These are phyloP conservation scores for Gonapodya sp. DNA, from an alignment of 192 early-diverging fungal species.

Conservation along the genomic window DNA sequence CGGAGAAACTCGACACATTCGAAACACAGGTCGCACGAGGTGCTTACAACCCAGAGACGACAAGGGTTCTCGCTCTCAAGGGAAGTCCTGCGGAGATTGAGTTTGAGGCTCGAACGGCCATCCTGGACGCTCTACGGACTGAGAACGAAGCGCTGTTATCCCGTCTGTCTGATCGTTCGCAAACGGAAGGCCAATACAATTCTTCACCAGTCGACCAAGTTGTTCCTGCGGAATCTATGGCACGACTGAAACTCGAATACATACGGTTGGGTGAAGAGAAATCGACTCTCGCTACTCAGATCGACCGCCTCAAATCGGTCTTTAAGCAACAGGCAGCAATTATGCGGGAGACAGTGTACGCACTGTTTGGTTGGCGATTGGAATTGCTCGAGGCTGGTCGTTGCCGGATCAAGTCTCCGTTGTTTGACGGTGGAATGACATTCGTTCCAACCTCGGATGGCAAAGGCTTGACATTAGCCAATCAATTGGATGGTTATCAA, in stretches of 20 bases:
- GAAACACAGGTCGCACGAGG: background rate
- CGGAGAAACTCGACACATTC: background rate
- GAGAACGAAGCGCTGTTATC: background rate
- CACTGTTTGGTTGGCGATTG: background rate
- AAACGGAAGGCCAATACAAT: background rate
- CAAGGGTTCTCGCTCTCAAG: background rate
- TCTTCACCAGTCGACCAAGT: background rate
- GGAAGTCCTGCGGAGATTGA: background rate
- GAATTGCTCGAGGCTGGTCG: background rate
- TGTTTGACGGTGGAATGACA: background rate
- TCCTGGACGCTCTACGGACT: background rate
- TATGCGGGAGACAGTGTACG: background rate
- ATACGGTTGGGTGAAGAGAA: background rate
- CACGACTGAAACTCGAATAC: background rate
- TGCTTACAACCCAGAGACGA: background rate
- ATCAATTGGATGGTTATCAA: background rate
- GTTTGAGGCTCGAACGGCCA: background rate
- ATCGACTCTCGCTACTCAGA: background rate
- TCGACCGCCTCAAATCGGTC: background rate
- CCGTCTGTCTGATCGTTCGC: background rate
- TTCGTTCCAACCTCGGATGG: background rate
- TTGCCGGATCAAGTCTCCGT: background rate
- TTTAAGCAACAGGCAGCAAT: background rate
- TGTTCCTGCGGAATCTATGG: background rate
- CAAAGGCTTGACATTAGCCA: background rate